Evolutionary conservation across 1,284 basidiomycete species (phyloP), one percentile per base, ranked within the genome.

Genomic region (Hortiboletus rubellus): DNA sequence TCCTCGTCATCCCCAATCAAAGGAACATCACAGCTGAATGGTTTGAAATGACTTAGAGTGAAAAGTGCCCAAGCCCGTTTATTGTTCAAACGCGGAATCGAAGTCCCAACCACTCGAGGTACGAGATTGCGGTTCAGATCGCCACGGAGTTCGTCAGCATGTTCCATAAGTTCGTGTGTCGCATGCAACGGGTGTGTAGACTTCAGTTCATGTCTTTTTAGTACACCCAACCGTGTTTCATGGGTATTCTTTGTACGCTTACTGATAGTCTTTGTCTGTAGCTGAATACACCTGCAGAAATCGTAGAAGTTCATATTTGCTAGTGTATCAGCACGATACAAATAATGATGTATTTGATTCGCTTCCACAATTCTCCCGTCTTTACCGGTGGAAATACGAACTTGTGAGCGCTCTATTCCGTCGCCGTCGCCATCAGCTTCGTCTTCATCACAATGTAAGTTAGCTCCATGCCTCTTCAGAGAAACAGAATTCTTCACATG

Each of bases 41-140:
- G 67, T 15, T 68, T 66, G 46, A 72, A 73, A 12, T 14, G 34
- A 3, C 5, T 12, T 12, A 72, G 30, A 7, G 47, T 47, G 45
- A 72, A 73, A 1, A 66, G 3, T 1, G 48, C 3, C 59, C 65
- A 71, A 9, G 37, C 18, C 4, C 46, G n/a, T 14, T 15, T 12
- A 15, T 61, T 31, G 2, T 10, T 37, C 8, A 14, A 14, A 7
- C 56, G 30, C 2, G 70, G 72, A n/a, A 74, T 67, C 0, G 58
- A 63, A 41, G 54, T 64, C 0, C 72, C 71, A 40, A 67, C 44
- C 1, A 70, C 45, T 31, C 54, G 27, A 22, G 69, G 65, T 0
- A 67, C 48, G 38, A 62, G 18, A 7, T 61, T 11, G 4, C 33
- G 15, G 7, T 10, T 6, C 3, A 5, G 38, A 22, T 50, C 34